Evolutionary conservation across 2,329 filamentous ascomycete species (phyloP).

Genomic region (Microdochium paspali): DNA sequence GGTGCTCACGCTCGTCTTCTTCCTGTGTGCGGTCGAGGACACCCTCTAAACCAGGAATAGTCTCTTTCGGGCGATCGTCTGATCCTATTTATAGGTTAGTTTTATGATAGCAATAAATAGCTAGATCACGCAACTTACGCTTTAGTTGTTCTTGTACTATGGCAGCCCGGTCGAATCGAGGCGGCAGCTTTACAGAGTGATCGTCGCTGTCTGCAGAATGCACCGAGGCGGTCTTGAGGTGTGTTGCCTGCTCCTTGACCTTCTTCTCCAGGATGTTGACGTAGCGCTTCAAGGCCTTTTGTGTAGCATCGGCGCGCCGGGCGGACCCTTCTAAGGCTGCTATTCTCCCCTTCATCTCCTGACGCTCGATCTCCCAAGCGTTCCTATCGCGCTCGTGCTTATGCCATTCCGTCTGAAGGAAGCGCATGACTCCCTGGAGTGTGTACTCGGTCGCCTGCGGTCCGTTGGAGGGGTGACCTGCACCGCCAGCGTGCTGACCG

Average conservation of each 20-base stretch:
- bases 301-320: constrained; percentile 76
- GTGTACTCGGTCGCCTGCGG: constrained; percentile 54
- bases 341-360: constrained; percentile 98
- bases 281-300: constrained; percentile 84
- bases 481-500: constrained; percentile 25
- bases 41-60: constrained; percentile 32
- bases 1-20: constrained; percentile 35
- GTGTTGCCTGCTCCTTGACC: constrained; percentile 70
- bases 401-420: constrained; percentile 98
- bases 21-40: constrained; percentile 16
- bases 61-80: constrained; percentile 27
- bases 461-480: constrained; percentile 35
- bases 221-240: constrained; percentile 48
- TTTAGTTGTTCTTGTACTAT: constrained; percentile 48
- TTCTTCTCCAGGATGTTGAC: constrained; percentile 83
- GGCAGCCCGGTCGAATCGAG: constrained; percentile 32
- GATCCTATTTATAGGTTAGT: constrained; percentile 22
- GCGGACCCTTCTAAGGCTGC: constrained; percentile 86
- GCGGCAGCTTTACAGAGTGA: constrained; percentile 33
- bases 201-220: constrained; percentile 29
- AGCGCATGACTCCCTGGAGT: constrained; percentile 85
- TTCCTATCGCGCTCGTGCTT: constrained; percentile 95
- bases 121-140: too few species aligned
- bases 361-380: constrained; percentile 96
- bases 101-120: too few species aligned